Evolutionary conservation across 2,329 filamentous ascomycete species (phyloP), one percentile per base, ranked within the genome.

Genomic region (Xylariaceae sp.): DNA sequence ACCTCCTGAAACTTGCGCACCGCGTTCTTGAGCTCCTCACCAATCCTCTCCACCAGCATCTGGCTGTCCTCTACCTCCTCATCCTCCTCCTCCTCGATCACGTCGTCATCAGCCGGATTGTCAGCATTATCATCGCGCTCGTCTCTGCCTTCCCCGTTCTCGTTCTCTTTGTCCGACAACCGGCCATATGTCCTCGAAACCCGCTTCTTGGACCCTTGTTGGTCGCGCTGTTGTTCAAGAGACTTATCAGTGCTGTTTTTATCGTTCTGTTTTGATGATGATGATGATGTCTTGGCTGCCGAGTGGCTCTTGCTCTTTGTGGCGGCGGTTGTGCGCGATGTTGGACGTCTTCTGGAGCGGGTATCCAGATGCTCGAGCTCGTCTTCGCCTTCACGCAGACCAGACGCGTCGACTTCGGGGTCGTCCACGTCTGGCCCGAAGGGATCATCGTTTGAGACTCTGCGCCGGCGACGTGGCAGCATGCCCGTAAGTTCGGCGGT

Each of bases 1-100:
- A 85, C 81, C 60, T 84, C 80, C 57, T 74, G 70, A 52, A 85
- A 85, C 60, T 83, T 83, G 55, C 66, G 70, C 8, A 68, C 68
- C 28, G 77, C 75, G 34, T 69, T 65, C 59, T 74, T 75, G 44
- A 85, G 63, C 65, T 80, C 77, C 29, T 71, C 60, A 16, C 70
- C 64, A 33, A 70, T 55, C 5, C 63, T 57, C 34, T 59, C 59
- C 40, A 64, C 55, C 53, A 65, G 27, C 49, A 60, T 50, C 53
- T 61, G 52, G 48, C 63, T 61, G 53, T 59, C 50, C 46, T 61
- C 62, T 4, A 50, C 55, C 12, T 41, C 55, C 33, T 60, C 56
- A 8, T 50, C 46, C 2, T 46, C 52, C 42, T 43, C 46, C 46
- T 61, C 62, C 4, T 50, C 55, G 12, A 41, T 55, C 33, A 60